These are phyloP conservation scores for Nannochloris sp. DNA, from an alignment of 139 green algal species.

Conservation along the genomic window DNA sequence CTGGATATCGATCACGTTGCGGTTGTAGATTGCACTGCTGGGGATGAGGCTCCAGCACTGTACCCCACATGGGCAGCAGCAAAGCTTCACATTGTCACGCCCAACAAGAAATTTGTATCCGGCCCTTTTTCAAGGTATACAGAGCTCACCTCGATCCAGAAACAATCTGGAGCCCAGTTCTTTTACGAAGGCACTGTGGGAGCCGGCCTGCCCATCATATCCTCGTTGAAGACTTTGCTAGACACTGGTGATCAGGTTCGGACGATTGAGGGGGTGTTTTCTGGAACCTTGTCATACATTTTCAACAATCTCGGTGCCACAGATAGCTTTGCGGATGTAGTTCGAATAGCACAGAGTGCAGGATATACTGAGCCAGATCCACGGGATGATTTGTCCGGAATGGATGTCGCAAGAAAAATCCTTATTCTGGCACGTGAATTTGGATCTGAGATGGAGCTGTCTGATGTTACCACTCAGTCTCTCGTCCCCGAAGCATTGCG, in stretches of 20 bases:
- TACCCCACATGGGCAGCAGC: constrained; percentile 81
- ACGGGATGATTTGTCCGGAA: constrained; percentile 60
- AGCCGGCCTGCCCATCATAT: constrained; percentile 67
- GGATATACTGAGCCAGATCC: constrained; percentile 78
- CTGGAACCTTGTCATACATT: constrained; percentile 74
- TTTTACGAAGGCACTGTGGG: constrained; percentile 65
- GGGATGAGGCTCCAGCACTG: constrained; percentile 44
- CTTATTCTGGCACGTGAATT: constrained; percentile 84
- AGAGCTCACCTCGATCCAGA: constrained; percentile 65
- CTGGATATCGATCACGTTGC: constrained; percentile 68
- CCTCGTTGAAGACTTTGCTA: constrained; percentile 53
- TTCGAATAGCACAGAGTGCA: constrained; percentile 41
- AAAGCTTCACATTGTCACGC: constrained; percentile 83
- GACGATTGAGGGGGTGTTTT: constrained; percentile 49
- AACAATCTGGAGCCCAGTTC: constrained; percentile 73
- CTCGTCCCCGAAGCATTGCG: constrained; percentile 65
- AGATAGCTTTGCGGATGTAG: constrained; percentile 48
- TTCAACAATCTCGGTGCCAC: constrained; percentile 62
- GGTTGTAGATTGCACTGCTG: constrained; percentile 91
- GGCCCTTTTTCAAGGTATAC: constrained; percentile 74
- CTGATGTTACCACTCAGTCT: constrained; percentile 62
- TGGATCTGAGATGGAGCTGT: constrained; percentile 60
- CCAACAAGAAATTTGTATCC: constrained; percentile 92
- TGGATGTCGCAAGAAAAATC: constrained; percentile 71
- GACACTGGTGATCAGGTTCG: constrained; percentile 61